Base-by-base conservation (phyloP, 2,329 filamentous ascomycete genomes). In the Rasamsonia emersonii region DNA sequence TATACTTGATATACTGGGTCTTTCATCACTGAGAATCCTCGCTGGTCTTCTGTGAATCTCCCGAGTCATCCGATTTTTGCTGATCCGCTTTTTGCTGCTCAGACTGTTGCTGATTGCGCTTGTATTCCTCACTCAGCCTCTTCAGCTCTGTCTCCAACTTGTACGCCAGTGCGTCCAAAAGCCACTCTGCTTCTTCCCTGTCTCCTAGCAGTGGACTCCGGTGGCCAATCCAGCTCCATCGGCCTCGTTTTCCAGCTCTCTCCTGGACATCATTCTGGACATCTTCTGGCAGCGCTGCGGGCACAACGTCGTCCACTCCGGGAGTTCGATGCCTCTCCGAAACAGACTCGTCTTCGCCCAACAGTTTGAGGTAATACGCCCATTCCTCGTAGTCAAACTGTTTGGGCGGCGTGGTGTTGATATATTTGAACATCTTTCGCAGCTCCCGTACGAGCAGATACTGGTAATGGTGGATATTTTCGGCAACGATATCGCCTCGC, bases 401-500 rank as follows among this genome's bases (percentile, higher is more conserved):
- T 33, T 58, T 61, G 1, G 51, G 43, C 2, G 50, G 45, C 18
- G 46, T 43, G 6, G 44, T 47, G 9, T 50, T 46, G 5, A 59
- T 35, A 28, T 62, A 54, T 5, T 50, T 38, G 32, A 62, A 54
- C 33, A 65, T 49, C 30, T 55, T 59, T 9, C 56, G 51, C 14
- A 64, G 44, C 30, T 64, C 56, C 5, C 50, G 49, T 28, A 62
- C 50, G 3, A 65, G 46, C 5, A 57, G 38, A 34, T 54, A 59
- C 23, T 59, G 59, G 34, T 60, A 72, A 43, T 72, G 73, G 35
- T 67, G 65, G 4, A 65, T 32, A 36, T 71, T 70, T 18, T 65
- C 53, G 19, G 65, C 58, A 1, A 62, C 38, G 1, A 56, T 35
- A 29, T 73, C 62, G 3, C 62, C 66, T 3, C 56, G 49, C 15